Evolutionary conservation across 2,329 filamentous ascomycete species (phyloP).

Genomic region (Alternaria postmessia): DNA sequence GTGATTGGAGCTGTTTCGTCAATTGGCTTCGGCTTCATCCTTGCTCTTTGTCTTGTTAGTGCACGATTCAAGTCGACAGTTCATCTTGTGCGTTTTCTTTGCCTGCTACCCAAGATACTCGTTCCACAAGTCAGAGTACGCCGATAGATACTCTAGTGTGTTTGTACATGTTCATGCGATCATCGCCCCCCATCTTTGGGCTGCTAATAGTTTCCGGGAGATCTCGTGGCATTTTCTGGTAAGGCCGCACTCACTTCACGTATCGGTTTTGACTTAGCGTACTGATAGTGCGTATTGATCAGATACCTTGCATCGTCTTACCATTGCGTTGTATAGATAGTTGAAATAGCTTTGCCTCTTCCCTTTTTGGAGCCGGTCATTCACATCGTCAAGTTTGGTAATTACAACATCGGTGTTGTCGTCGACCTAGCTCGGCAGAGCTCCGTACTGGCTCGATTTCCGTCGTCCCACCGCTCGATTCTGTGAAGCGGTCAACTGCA

Average conservation of each 20-base stretch:
- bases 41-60: slow-evolving; percentile 24
- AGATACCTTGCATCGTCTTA: slow-evolving; percentile 21
- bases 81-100: slow-evolving; percentile 21
- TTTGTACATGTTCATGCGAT: slow-evolving; percentile 42
- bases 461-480: slow-evolving; percentile 28
- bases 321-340: slow-evolving; percentile 34
- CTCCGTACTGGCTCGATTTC: slow-evolving; percentile 10
- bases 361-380: slow-evolving; percentile 18
- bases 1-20: slow-evolving; percentile 15
- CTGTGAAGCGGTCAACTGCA: slow-evolving; percentile 34
- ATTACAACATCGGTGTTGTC: slow-evolving; percentile 15
- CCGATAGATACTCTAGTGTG: slow-evolving; percentile 36
- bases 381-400: slow-evolving; percentile 17
- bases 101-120: slow-evolving; percentile 16
- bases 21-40: slow-evolving; percentile 31
- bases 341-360: slow-evolving; percentile 19
- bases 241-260: slow-evolving; percentile 20
- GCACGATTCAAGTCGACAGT: slow-evolving; percentile 15
- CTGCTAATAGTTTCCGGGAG: slow-evolving; percentile 21
- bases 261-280: slow-evolving; percentile 21
- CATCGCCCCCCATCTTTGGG: slow-evolving; percentile 22
- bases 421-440: slow-evolving; percentile 3
- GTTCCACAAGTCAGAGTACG: slow-evolving; percentile 30
- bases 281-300: slow-evolving; percentile 28
- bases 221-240: slow-evolving; percentile 40